These are phyloP conservation scores for Pseudocercospora cruenta DNA, from an alignment of 2,329 filamentous ascomycete species.

Conservation along the genomic window DNA sequence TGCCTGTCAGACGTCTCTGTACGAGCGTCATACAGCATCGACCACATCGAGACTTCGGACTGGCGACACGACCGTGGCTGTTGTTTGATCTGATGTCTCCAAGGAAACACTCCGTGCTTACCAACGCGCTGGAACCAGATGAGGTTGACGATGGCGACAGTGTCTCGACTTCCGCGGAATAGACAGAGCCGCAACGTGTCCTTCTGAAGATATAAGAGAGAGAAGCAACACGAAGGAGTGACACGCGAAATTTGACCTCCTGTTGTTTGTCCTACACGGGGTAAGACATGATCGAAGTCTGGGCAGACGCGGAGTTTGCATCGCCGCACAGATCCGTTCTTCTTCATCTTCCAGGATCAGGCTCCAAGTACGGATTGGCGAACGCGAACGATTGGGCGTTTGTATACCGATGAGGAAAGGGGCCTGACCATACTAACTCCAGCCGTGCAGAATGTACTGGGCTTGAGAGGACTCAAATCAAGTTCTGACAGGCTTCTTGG, in stretches of 20 bases:
- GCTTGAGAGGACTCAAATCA: background rate
- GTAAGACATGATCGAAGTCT: background rate
- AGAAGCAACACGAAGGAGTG: background rate
- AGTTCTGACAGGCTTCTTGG: background rate
- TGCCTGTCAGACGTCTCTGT: constrained; percentile 1
- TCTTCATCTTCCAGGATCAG: constrained; percentile 2
- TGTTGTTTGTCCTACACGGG: background rate
- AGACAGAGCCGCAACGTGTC: background rate
- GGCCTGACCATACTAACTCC: background rate
- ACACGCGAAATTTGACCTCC: background rate
- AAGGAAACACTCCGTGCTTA: constrained; percentile 5
- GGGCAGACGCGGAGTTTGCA: background rate
- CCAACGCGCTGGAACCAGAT: background rate
- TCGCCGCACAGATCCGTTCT: background rate
- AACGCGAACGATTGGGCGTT: background rate
- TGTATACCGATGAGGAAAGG: background rate
- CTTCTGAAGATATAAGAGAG: background rate
- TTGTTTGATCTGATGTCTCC: background rate
- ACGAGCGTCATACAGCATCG: background rate
- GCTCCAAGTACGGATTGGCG: background rate
- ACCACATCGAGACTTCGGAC: background rate
- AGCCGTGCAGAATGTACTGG: background rate
- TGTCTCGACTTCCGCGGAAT: background rate
- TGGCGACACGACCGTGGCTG: background rate
- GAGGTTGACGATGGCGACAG: background rate